Conservation (phyloP, 441 rosid species). For the Omphalea diandra region DNA sequence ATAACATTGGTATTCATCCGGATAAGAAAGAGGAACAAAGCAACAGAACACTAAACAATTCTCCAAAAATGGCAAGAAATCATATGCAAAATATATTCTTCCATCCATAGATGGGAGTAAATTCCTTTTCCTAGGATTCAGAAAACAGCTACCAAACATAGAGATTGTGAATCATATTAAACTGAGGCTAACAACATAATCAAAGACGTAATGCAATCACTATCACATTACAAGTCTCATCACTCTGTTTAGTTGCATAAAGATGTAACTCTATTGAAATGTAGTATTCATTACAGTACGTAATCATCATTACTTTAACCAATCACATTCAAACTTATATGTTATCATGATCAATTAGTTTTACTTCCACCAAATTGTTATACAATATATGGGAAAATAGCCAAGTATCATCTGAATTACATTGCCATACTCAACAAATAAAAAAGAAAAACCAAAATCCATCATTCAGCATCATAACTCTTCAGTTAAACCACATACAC, state of each 20-base stretch:
- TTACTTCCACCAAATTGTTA: neutral
- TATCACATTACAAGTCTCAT: neutral
- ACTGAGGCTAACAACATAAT: neutral
- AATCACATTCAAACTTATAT: neutral
- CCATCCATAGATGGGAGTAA: neutral
- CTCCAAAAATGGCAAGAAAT: neutral
- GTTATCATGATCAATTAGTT: neutral
- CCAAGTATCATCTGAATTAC: neutral
- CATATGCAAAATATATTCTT: neutral
- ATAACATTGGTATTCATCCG: constrained; percentile 6
- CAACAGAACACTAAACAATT: neutral
- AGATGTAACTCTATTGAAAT: neutral
- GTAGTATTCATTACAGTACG: neutral
- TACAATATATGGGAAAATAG: neutral
- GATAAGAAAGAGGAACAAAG: neutral
- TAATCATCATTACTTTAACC: neutral
- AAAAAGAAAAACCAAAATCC: neutral
- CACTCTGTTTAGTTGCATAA: neutral
- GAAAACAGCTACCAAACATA: neutral
- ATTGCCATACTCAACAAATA: neutral
- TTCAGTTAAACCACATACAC: neutral
- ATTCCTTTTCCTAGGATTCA: neutral
- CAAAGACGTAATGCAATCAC: neutral
- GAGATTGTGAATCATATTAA: neutral
- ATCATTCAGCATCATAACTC: neutral